Percentiles rank a stretch among this genome's conserved stretches.
phyloP scores from a whole-genome alignment of 2,329 filamentous ascomycete genomes.

The Biscogniauxia sp. region DNA sequence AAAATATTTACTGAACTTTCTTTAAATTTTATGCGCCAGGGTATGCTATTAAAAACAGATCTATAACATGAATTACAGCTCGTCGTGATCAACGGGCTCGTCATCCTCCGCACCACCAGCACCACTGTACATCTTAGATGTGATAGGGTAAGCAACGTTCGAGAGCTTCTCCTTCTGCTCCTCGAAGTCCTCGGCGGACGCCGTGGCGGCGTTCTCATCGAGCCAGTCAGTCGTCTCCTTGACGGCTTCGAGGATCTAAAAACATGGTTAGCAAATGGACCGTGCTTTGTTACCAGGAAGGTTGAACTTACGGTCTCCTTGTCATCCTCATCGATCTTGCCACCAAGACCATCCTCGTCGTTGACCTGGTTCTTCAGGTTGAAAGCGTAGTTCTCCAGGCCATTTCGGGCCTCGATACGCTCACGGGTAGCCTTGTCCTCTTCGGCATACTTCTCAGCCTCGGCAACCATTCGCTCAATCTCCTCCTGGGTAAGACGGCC shows the following conservation, averaged over 20 bases:
- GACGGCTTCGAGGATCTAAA: constrained; percentile 81
- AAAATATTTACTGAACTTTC: constrained; percentile 25
- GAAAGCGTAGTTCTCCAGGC: constrained; percentile 98
- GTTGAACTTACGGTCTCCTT: constrained; percentile 77
- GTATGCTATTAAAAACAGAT: constrained; percentile 31
- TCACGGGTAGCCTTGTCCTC: constrained; percentile 98
- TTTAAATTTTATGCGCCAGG: constrained; percentile 29
- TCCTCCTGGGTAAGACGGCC: constrained; percentile 93
- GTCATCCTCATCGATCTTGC: constrained; percentile 98
- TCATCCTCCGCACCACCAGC: constrained; percentile 67
- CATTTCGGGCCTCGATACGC: constrained; percentile 94
- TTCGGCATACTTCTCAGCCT: constrained; percentile 98
- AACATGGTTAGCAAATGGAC: constrained; percentile 33
- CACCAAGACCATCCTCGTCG: constrained; percentile 92
- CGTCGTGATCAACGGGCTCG: constrained; percentile 68
- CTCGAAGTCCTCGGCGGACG: constrained; percentile 90
- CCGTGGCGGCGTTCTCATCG: constrained; percentile 86
- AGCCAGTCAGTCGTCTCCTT: constrained; percentile 98
- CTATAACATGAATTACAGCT: constrained; percentile 60
- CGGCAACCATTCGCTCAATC: constrained; percentile 98
- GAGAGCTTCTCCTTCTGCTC: constrained; percentile 99
- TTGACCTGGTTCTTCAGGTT: constrained; percentile 98
- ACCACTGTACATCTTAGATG: constrained; percentile 89
- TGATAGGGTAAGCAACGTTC: constrained; percentile 96
- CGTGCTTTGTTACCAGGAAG: neutral